A percentile compares a stretch with the other conserved stretches of the same genome.
Conservation (phyloP, 2,329 filamentous ascomycete species). For the Neonectria coccinea region DNA sequence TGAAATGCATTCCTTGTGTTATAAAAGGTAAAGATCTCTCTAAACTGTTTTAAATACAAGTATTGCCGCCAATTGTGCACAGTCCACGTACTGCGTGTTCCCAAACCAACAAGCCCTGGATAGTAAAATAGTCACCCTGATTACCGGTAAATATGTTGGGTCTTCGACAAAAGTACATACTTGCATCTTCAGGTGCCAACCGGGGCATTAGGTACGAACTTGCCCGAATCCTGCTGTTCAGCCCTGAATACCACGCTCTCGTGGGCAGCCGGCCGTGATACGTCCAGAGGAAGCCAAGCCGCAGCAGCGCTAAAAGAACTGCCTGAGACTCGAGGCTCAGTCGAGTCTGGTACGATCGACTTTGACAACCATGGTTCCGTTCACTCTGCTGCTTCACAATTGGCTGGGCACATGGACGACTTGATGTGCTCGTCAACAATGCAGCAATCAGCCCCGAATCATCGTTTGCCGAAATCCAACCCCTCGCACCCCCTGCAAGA, state of each 20-base stretch:
- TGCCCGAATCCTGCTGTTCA: constrained; percentile 16
- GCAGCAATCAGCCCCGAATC: constrained; percentile 16
- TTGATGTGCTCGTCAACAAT: constrained; percentile 26
- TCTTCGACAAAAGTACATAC: not conserved
- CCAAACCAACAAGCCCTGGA: constrained; percentile 6
- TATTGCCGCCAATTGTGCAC: not conserved
- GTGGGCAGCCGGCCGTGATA: constrained; percentile 20
- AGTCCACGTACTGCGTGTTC: not conserved
- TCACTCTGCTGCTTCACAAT: constrained; percentile 13
- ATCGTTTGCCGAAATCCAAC: constrained; percentile 10
- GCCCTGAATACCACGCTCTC: constrained; percentile 7
- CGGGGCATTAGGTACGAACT: constrained; percentile 16
- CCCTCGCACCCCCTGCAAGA: constrained; percentile 5
- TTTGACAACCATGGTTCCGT: constrained; percentile 9
- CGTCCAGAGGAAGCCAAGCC: constrained; percentile 10
- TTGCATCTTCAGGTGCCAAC: constrained; percentile 10
- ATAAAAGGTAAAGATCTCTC: not conserved
- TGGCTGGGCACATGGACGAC: not conserved
- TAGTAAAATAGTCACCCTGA: constrained; percentile 14
- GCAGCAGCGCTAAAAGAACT: constrained; percentile 1
- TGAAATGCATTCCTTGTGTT: not conserved
- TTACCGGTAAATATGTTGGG: constrained; percentile 1
- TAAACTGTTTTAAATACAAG: too few species aligned
- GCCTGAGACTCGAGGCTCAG: constrained; percentile 20
- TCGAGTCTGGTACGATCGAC: constrained; percentile 13